Percentiles rank a stretch among this genome's conserved stretches.
phyloP scores from a whole-genome alignment of 495 filamentous ascomycete genomes.

The Lentithecium fluviatile region DNA sequence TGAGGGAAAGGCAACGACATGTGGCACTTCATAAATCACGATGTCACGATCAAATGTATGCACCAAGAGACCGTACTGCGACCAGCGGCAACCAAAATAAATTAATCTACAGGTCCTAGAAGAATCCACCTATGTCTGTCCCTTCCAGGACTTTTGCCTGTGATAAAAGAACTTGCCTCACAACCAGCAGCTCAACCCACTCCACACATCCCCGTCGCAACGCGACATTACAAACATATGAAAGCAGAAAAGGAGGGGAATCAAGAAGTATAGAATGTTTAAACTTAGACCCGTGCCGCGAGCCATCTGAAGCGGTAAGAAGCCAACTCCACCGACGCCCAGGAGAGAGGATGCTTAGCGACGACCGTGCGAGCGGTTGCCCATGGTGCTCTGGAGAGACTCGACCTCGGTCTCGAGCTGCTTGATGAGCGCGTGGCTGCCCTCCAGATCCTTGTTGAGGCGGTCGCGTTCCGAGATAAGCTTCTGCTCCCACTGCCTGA shows the following conservation, averaged over 20 bases:
- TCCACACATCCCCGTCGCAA: constrained; percentile 18
- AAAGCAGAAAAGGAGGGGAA: constrained; percentile 35
- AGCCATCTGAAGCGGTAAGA: constrained; percentile 4
- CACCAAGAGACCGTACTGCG: neutral
- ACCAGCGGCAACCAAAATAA: constrained; percentile 24
- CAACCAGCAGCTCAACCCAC: no score
- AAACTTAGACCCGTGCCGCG: constrained; percentile 4
- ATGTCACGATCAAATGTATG: neutral
- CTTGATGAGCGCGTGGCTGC: constrained; percentile 96
- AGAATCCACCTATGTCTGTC: constrained; percentile 16
- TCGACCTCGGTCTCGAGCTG: constrained; percentile 90
- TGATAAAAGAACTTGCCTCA: neutral
- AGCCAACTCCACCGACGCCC: constrained; percentile 17
- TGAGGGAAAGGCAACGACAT: constrained; percentile 9
- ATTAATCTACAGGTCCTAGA: constrained; percentile 31
- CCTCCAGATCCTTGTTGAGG: constrained; percentile 98
- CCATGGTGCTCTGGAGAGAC: constrained; percentile 81
- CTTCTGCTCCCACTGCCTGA: constrained; percentile 99
- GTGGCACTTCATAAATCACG: no score
- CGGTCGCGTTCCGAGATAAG: constrained; percentile 96
- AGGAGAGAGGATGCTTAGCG: constrained; percentile 58
- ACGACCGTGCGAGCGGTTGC: constrained; percentile 87
- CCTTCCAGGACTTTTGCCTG: constrained; percentile 5
- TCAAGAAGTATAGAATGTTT: constrained; percentile 29
- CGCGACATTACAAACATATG: constrained; percentile 38